phyloP scores from a whole-genome alignment of 768 basidiomycete genomes.

The Lentinula raphanica region DNA sequence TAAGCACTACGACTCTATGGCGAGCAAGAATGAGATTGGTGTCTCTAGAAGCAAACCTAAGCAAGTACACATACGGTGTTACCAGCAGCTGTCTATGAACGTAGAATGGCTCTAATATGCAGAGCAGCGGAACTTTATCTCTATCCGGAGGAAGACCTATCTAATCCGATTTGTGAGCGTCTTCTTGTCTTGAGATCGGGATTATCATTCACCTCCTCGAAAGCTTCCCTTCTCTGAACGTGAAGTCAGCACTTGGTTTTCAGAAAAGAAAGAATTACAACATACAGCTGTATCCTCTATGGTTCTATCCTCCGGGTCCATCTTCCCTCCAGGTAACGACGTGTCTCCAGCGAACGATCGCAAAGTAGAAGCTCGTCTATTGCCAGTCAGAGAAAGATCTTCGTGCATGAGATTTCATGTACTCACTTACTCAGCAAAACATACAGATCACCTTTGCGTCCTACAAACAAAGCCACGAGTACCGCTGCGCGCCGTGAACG shows the following conservation, averaged over 20 bases:
- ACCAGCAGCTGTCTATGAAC: slow-evolving; percentile 70
- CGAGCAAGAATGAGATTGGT: neutral
- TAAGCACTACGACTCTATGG: slow-evolving; percentile 75
- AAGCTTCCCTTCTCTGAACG: slow-evolving; percentile 78
- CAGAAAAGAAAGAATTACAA: slow-evolving; percentile 5
- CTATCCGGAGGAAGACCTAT: slow-evolving; percentile 77
- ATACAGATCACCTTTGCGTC: slow-evolving; percentile 77
- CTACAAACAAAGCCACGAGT: slow-evolving; percentile 80
- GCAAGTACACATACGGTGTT: slow-evolving; percentile 62
- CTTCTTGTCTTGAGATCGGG: neutral
- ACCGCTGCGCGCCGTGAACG: slow-evolving; percentile 66
- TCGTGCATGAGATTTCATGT: neutral
- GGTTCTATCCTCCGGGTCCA: slow-evolving; percentile 60
- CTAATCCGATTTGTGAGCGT: slow-evolving; percentile 29
- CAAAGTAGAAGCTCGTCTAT: slow-evolving; percentile 68
- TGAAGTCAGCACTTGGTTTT: neutral
- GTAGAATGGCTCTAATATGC: slow-evolving; percentile 74
- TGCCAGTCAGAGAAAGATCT: neutral
- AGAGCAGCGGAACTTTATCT: slow-evolving; percentile 67
- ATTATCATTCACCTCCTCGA: slow-evolving; percentile 64
- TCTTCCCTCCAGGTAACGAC: slow-evolving; percentile 80
- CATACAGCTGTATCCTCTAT: slow-evolving; percentile 80
- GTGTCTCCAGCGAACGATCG: slow-evolving; percentile 84
- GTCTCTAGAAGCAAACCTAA: too few relatives aligned
- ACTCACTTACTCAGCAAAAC: slow-evolving; percentile 79